Percentiles rank a stretch among this genome's conserved stretches.
Evolutionary conservation across 1,284 basidiomycete species (phyloP).

Genomic region (Trichosporon ovoides): DNA sequence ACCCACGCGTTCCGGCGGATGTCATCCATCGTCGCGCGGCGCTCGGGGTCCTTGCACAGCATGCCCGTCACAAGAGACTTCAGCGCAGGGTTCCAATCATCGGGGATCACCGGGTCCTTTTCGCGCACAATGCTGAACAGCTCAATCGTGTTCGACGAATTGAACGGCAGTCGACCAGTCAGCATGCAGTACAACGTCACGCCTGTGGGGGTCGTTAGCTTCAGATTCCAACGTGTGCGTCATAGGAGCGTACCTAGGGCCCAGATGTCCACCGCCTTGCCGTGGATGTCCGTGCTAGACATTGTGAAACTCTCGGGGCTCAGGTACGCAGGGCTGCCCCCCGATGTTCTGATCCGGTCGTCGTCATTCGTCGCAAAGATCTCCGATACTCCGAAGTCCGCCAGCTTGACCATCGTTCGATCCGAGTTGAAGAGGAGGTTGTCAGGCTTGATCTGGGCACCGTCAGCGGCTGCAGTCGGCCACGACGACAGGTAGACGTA

Average conservation of each 20-base stretch:
- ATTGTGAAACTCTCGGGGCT: constrained; percentile 51
- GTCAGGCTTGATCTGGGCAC: constrained; percentile 52
- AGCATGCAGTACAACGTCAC: constrained; percentile 57
- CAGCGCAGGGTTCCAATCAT: constrained; percentile 41
- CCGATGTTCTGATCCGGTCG: constrained; percentile 49
- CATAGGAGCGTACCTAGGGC: constrained; percentile 47
- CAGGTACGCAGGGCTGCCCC: constrained; percentile 57
- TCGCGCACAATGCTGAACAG: constrained; percentile 52
- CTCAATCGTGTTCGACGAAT: constrained; percentile 51
- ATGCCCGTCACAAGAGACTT: constrained; percentile 44
- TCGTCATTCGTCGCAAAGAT: constrained; percentile 52
- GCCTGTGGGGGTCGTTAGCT: constrained; percentile 28
- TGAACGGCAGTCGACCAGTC: constrained; percentile 53
- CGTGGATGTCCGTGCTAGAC: constrained; percentile 43
- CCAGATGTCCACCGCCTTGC: constrained; percentile 55
- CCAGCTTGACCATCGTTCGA: constrained; percentile 53
- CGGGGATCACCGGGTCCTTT: constrained; percentile 44
- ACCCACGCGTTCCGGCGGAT: constrained; percentile 51
- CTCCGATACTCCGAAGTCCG: constrained; percentile 57
- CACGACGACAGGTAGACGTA: constrained; percentile 20
- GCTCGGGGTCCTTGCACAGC: constrained; percentile 46
- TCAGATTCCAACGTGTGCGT: neutral
- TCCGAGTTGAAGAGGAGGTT: constrained; percentile 54
- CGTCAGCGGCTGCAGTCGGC: neutral
- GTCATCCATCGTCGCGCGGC: constrained; percentile 42